phyloP scores from a whole-genome alignment of 1,139 yeast genomes.

The Maudiozyma humilis region DNA sequence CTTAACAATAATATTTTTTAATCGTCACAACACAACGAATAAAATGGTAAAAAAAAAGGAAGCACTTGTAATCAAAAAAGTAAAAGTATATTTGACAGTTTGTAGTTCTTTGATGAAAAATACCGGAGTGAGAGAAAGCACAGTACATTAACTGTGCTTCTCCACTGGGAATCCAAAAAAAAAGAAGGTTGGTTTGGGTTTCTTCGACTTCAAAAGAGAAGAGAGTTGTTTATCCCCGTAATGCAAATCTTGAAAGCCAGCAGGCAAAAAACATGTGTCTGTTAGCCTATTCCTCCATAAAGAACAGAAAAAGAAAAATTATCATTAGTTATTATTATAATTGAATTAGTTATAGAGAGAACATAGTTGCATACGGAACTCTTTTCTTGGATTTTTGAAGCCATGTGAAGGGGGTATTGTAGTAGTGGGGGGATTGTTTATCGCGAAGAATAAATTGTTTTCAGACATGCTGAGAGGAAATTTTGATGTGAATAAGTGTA shows the following conservation, averaged over 20 bases:
- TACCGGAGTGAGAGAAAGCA: not conserved
- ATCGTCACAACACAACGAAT: not conserved
- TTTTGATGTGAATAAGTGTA: not conserved
- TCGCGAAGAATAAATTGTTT: not conserved
- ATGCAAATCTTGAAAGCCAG: not conserved
- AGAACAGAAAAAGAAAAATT: not conserved
- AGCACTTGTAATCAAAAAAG: not conserved
- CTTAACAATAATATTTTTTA: not conserved
- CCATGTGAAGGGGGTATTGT: not conserved
- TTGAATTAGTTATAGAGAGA: conserved; percentile 4
- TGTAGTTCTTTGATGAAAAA: not conserved
- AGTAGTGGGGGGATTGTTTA: not conserved
- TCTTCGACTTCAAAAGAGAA: not conserved
- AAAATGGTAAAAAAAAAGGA: not conserved
- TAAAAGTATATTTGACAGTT: not conserved
- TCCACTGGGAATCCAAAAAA: not conserved
- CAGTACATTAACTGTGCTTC: not conserved
- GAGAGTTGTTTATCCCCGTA: not conserved
- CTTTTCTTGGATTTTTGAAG: not conserved
- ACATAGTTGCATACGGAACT: not conserved
- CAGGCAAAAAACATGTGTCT: not conserved
- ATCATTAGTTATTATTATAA: conserved; percentile 4
- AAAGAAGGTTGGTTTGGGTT: not conserved
- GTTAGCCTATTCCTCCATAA: not conserved
- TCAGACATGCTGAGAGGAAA: not conserved